Evolutionary conservation across 306 rosid species (phyloP).

Genomic region (Gastrolobium villosum): DNA sequence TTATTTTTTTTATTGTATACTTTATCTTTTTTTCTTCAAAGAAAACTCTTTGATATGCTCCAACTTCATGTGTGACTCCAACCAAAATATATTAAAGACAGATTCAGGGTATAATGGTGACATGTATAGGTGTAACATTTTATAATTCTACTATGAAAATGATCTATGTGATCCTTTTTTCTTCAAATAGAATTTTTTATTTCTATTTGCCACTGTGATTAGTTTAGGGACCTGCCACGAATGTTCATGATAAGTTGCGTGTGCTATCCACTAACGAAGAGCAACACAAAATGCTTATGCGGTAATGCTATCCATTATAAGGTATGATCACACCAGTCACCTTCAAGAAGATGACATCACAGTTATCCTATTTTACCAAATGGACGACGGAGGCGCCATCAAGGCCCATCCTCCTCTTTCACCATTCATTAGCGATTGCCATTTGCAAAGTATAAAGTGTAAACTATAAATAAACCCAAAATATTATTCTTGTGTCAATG

Average conservation of each 20-base stretch:
- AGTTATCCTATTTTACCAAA: slow-evolving; percentile 28
- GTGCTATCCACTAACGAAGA: slow-evolving; percentile 44
- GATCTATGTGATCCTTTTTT: not conserved
- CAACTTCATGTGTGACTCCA: not conserved
- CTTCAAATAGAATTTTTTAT: not conserved
- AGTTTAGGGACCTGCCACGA: not conserved
- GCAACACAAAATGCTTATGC: slow-evolving; percentile 30
- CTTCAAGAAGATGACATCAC: slow-evolving; percentile 30
- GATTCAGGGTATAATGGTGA: slow-evolving; percentile 34
- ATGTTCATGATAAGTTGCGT: slow-evolving; percentile 29
- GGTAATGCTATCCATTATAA: slow-evolving; percentile 19
- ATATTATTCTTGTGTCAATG: not conserved
- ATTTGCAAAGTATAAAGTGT: not conserved
- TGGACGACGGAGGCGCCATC: slow-evolving; percentile 1
- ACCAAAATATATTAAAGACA: slow-evolving; percentile 12
- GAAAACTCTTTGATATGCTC: not conserved
- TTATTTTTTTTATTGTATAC: not conserved
- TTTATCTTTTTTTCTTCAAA: not conserved
- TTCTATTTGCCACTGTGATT: not conserved
- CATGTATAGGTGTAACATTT: not conserved
- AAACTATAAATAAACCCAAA: not conserved
- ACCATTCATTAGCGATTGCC: not conserved
- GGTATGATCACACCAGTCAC: not conserved
- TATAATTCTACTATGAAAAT: slow-evolving; percentile 21
- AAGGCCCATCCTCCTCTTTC: not conserved